phyloP scores from a whole-genome alignment of 345 rosid genomes.

The Schrenkiella parvula region DNA sequence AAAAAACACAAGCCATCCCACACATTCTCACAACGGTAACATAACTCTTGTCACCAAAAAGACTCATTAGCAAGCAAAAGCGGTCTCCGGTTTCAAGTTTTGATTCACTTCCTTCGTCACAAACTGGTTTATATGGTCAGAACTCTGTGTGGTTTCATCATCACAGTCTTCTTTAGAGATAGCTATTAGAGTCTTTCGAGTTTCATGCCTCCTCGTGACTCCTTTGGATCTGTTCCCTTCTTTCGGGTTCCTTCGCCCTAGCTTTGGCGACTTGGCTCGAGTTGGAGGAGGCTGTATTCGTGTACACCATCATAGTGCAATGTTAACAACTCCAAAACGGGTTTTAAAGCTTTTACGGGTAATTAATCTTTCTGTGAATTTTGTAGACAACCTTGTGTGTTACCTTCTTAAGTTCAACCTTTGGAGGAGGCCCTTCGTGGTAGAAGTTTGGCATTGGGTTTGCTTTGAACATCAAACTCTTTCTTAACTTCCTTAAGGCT shows the following conservation, averaged over 20 bases:
- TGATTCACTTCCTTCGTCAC: constrained; percentile 29
- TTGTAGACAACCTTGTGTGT: constrained; percentile 34
- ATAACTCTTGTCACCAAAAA: background rate
- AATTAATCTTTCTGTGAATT: background rate
- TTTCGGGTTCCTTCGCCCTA: constrained; percentile 65
- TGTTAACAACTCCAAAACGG: background rate
- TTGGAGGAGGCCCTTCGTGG: constrained; percentile 81
- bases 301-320: background rate
- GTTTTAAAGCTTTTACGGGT: background rate
- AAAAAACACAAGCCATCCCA: constrained; percentile 5
- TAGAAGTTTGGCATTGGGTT: constrained; percentile 90
- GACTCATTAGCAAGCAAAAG: constrained; percentile 12
- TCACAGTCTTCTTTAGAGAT: constrained; percentile 30
- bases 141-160: constrained; percentile 16
- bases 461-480: constrained; percentile 71
- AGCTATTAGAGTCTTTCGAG: constrained; percentile 36
- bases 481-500: constrained; percentile 77
- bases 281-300: constrained; percentile 72
- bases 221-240: constrained; percentile 50
- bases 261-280: constrained; percentile 75
- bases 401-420: constrained; percentile 82
- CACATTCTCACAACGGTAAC: constrained; percentile 11
- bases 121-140: constrained; percentile 30
- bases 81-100: constrained; percentile 28
- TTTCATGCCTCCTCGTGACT: constrained; percentile 31